Conservation (phyloP, 2,329 filamentous ascomycete species). For the Madurella fahalii region DNA sequence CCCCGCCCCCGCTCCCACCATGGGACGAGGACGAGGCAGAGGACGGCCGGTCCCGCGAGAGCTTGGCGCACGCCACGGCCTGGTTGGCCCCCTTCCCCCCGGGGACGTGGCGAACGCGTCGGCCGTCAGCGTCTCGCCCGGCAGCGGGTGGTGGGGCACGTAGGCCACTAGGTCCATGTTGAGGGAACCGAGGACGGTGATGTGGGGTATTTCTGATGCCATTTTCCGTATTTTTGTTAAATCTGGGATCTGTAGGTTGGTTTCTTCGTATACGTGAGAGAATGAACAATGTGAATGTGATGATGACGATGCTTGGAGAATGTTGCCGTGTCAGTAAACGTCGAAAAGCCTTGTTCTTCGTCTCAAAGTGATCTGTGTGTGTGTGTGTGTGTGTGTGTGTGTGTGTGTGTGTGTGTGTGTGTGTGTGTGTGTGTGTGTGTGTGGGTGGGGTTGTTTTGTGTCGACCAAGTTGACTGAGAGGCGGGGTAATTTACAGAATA, state of each 20-base stretch:
- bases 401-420: no score
- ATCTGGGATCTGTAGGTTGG: not conserved
- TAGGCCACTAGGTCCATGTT: slow-evolving; percentile 92
- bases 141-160: slow-evolving; percentile 74
- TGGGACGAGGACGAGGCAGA: slow-evolving; percentile 29
- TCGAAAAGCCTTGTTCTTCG: not conserved
- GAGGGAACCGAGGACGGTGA: slow-evolving; percentile 85
- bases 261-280: not conserved
- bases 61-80: slow-evolving; percentile 80
- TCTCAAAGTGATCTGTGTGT: not conserved
- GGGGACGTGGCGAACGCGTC: slow-evolving; percentile 73
- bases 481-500: not conserved
- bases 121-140: slow-evolving; percentile 84
- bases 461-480: not conserved
- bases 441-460: not conserved
- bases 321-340: no score
- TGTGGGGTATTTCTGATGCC: slow-evolving; percentile 39
- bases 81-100: slow-evolving; percentile 97
- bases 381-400: no score
- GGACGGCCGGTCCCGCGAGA: slow-evolving; percentile 56
- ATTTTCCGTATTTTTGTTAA: slow-evolving; percentile 12
- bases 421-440: no score
- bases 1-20: not conserved
- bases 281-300: not conserved
- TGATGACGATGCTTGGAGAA: not conserved